Percentiles rank a stretch among this genome's conserved stretches.
These are phyloP conservation scores for Dothideomycetes sp. DNA, from an alignment of 2,329 filamentous ascomycete species.

Conservation along the genomic window DNA sequence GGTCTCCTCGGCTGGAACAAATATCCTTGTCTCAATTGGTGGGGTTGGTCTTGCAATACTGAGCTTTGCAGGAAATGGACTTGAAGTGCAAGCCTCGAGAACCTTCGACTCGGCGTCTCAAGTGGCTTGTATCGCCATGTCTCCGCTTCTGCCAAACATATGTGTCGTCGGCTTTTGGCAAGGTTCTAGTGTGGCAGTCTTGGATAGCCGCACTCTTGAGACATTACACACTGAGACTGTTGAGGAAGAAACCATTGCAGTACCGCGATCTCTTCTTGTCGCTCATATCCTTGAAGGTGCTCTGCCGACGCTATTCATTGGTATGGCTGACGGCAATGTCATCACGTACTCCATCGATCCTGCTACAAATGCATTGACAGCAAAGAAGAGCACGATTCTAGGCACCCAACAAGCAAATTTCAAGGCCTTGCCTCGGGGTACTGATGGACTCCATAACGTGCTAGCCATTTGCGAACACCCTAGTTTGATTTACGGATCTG, in stretches of 20 bases:
- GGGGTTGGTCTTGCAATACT: slow-evolving; percentile 64
- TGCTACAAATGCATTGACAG: slow-evolving; percentile 50
- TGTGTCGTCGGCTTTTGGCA: slow-evolving; percentile 84
- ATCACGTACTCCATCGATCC: slow-evolving; percentile 67
- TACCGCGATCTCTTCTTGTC: slow-evolving; percentile 72
- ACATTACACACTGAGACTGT: slow-evolving; percentile 52
- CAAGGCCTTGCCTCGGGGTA: slow-evolving; percentile 59
- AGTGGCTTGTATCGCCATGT: slow-evolving; percentile 73
- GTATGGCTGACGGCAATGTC: slow-evolving; percentile 86
- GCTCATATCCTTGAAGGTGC: slow-evolving; percentile 60
- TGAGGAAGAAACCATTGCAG: slow-evolving; percentile 56
- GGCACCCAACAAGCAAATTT: slow-evolving; percentile 78
- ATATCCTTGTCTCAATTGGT: slow-evolving; percentile 62
- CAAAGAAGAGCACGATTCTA: slow-evolving; percentile 70
- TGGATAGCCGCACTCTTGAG: slow-evolving; percentile 56
- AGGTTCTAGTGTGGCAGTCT: slow-evolving; percentile 64
- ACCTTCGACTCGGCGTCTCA: slow-evolving; percentile 58
- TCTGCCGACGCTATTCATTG: slow-evolving; percentile 69
- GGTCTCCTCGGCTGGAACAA: slow-evolving; percentile 61
- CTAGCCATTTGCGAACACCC: slow-evolving; percentile 93
- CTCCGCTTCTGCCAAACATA: slow-evolving; percentile 49
- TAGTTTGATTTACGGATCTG: slow-evolving; percentile 81
- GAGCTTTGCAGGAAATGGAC: slow-evolving; percentile 43
- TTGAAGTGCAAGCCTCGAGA: slow-evolving; percentile 49
- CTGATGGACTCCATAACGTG: slow-evolving; percentile 59